A percentile compares a stretch with the other conserved stretches of the same genome.
Conservation (phyloP, 129 eudicot species). For the Flaveria linearis region DNA sequence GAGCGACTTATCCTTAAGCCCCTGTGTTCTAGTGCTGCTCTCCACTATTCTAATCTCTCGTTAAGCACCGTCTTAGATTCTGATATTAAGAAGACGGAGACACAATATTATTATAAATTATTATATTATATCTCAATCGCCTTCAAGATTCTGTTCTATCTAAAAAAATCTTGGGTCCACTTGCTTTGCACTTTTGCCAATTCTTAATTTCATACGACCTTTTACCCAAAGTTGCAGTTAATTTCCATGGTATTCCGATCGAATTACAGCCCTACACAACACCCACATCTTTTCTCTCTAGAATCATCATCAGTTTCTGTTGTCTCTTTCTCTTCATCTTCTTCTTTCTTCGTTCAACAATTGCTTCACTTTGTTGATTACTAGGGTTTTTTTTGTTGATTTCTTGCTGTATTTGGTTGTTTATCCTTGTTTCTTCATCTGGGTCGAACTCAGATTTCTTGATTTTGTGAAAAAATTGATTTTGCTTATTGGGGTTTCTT, state of each 20-base stretch:
- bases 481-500: constrained; percentile 20
- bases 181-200: constrained; percentile 30
- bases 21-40: no score
- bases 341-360: neutral
- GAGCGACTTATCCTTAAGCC: no score
- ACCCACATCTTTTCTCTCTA: constrained; percentile 17
- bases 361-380: no score
- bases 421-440: neutral
- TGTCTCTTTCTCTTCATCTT: neutral
- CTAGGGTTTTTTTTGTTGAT: neutral
- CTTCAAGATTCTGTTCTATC: constrained; percentile 40
- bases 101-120: neutral
- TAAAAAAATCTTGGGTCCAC: constrained; percentile 38
- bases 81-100: no score
- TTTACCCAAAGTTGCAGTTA: neutral
- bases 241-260: constrained; percentile 28
- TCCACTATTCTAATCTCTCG: no score
- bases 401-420: neutral
- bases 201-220: constrained; percentile 25
- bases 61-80: no score
- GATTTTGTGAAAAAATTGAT: neutral
- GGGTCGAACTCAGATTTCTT: constrained; percentile 12
- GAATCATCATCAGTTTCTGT: constrained; percentile 26
- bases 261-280: constrained; percentile 25
- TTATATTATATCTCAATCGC: constrained; percentile 17